Evolutionary conservation across 805 yeast genomes (phyloP).

Genomic region (Teunomyces atbi): DNA sequence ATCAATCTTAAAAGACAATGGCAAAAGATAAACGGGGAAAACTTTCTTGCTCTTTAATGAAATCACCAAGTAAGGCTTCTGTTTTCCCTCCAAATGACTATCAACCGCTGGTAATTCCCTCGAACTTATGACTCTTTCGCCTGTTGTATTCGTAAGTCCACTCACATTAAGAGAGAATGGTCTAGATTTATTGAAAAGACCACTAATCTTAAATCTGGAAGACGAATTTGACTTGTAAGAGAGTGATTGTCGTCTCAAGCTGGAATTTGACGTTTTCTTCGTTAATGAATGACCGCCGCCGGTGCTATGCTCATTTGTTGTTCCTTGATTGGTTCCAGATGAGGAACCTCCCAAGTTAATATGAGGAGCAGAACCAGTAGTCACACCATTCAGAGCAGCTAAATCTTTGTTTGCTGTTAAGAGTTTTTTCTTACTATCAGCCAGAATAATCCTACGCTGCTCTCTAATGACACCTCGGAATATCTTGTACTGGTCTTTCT

Average conservation of each 20-base stretch:
- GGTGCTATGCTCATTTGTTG: not conserved
- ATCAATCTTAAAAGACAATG: conserved; percentile 50
- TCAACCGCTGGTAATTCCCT: conserved; percentile 59
- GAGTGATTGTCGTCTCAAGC: conserved; percentile 38
- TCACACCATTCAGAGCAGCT: not conserved
- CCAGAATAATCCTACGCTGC: conserved; percentile 29
- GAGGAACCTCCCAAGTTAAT: conserved; percentile 1
- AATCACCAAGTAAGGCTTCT: conserved; percentile 51
- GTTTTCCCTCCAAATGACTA: conserved; percentile 35
- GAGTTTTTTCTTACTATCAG: conserved; percentile 33
- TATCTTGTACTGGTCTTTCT: conserved; percentile 24
- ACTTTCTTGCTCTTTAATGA: conserved; percentile 46
- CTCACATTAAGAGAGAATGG: conserved; percentile 57
- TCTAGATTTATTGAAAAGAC: conserved; percentile 53
- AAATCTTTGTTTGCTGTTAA: conserved; percentile 16
- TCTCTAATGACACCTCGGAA: conserved; percentile 31
- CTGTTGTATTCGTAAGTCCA: conserved; percentile 27
- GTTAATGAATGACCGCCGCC: conserved; percentile 14
- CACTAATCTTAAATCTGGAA: conserved; percentile 53
- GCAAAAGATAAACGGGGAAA: conserved; percentile 52
- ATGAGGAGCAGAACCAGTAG: not conserved
- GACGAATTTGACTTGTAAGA: conserved; percentile 38
- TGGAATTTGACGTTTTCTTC: conserved; percentile 29
- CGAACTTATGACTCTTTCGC: conserved; percentile 48
- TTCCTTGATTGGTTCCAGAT: not conserved